Evolutionary conservation across 768 basidiomycete genomes (phyloP).

Genomic region (Auricularia auricula-judae): DNA sequence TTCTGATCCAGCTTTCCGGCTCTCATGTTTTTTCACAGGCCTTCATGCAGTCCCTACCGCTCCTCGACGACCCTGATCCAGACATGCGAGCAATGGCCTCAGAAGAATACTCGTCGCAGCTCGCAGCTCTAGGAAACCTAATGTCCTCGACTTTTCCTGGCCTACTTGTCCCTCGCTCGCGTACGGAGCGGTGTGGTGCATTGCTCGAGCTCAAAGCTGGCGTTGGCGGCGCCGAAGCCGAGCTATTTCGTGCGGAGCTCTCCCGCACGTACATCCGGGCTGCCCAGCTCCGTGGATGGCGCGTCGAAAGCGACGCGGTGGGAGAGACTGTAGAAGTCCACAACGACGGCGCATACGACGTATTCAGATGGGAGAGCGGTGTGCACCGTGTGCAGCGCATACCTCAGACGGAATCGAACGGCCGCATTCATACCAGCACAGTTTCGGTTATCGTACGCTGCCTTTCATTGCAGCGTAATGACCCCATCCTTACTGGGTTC

Average conservation of each 20-base stretch:
- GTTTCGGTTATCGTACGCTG: slow-evolving; percentile 66
- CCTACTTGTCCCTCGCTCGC: slow-evolving; percentile 62
- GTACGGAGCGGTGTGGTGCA: slow-evolving; percentile 57
- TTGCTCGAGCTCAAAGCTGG: slow-evolving; percentile 88
- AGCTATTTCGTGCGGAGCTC: slow-evolving; percentile 69
- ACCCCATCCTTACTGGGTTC: neutral
- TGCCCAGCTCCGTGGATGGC: slow-evolving; percentile 48
- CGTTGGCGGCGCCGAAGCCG: slow-evolving; percentile 83
- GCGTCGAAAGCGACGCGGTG: slow-evolving; percentile 43
- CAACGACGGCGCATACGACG: slow-evolving; percentile 68
- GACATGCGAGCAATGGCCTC: slow-evolving; percentile 62
- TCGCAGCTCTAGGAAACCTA: slow-evolving; percentile 17
- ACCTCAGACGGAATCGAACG: slow-evolving; percentile 79
- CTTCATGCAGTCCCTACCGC: slow-evolving; percentile 29
- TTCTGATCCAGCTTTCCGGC: neutral
- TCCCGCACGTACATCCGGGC: slow-evolving; percentile 73
- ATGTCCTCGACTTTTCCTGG: slow-evolving; percentile 44
- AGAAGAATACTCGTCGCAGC: slow-evolving; percentile 49
- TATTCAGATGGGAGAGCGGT: slow-evolving; percentile 82
- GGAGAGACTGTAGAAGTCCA: slow-evolving; percentile 56
- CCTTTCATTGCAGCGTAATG: slow-evolving; percentile 8
- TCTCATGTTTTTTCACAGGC: slow-evolving; percentile 8
- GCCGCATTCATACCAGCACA: slow-evolving; percentile 87
- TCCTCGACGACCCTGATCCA: slow-evolving; percentile 65
- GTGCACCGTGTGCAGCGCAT: slow-evolving; percentile 94